These are phyloP conservation scores for Penicillium daleae DNA, from an alignment of 495 filamentous ascomycete species.

Conservation along the genomic window DNA sequence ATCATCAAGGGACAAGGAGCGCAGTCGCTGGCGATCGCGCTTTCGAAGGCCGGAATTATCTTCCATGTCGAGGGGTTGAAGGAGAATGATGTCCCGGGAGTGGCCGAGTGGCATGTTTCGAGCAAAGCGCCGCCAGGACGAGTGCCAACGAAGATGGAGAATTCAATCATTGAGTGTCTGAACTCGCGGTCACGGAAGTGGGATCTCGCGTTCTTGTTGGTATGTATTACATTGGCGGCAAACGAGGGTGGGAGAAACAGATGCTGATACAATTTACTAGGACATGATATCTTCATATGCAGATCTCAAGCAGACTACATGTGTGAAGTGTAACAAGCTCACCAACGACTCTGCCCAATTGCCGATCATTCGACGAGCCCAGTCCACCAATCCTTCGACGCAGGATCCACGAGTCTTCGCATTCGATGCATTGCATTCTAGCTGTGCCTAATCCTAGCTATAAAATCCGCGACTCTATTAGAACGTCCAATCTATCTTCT, in stretches of 20 bases:
- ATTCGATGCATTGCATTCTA: conserved; percentile 31
- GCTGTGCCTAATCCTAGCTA: conserved; percentile 28
- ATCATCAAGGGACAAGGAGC: conserved; percentile 30
- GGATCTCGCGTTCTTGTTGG: conserved; percentile 48
- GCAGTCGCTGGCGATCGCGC: conserved; percentile 31
- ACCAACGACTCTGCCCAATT: conserved; percentile 44
- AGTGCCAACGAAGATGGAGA: conserved; percentile 38
- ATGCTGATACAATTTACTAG: conserved; percentile 26
- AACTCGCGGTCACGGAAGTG: conserved; percentile 44
- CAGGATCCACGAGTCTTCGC: conserved; percentile 11
- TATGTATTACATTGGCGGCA: conserved; percentile 23
- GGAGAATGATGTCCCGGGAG: conserved; percentile 17
- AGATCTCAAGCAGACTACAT: conserved; percentile 44
- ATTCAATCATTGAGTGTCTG: conserved; percentile 38
- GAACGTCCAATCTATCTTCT: neutral
- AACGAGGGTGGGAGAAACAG: neutral
- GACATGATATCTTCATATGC: conserved; percentile 49
- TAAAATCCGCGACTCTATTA: neutral
- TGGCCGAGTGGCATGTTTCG: conserved; percentile 43
- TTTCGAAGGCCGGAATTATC: conserved; percentile 41
- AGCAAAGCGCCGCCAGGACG: conserved; percentile 27
- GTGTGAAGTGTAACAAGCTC: conserved; percentile 43
- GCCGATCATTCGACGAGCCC: conserved; percentile 36
- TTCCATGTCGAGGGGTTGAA: conserved; percentile 34
- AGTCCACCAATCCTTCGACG: conserved; percentile 13